Base-by-base conservation (phyloP, 345 rosid species). In the Pelargonium nanum region DNA sequence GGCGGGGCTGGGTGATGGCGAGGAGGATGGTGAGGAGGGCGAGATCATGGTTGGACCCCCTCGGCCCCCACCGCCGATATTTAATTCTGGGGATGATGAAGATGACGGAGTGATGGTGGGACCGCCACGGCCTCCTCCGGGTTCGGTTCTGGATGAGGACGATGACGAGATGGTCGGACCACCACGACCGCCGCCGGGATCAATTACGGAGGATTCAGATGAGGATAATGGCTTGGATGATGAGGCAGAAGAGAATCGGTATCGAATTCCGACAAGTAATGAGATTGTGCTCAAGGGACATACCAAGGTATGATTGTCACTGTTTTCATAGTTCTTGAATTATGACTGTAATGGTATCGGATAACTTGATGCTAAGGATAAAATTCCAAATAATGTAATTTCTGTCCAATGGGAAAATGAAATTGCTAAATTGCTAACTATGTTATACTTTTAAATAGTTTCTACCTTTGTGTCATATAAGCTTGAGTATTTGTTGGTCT, bases 271-370 rank as follows among this genome's bases (percentile, higher is more conserved):
- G 1, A 24, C 74, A 66, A 85, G 83, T 68, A 93, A 87, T 55
- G 97, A 93, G 80, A 89, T 93, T 75, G 82, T 84, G 68, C 97
- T 93, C 44, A 87, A 83, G 73, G 99, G 96, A 2, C 97, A 87
- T 28, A 62, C 83, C 7, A 89, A 89, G 96, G 99, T 93, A 55
- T 24, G 5, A 26, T 26, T 19, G 24, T 56, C 57, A 32, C 24
- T 22, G 22, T n/a, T 56, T 26, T 56, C 26, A 21, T 9, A 1
- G 26, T 5, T 10, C 17, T 25, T 22, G 5, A 22, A 10, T 55
- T 16, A 2, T 6, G 48, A 40, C 48, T 9, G 32, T 28, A 3
- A 28, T n/a, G n/a, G n/a, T n/a, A n/a, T n/a, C n/a, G n/a, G n/a
- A n/a, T n/a, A n/a, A n/a, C n/a, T n/a, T n/a, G n/a, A n/a, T n/a